Percentiles rank a stretch among this genome's conserved stretches.
Conservation (phyloP, 805 yeast genomes). For the Kodamaea neixiangensis region DNA sequence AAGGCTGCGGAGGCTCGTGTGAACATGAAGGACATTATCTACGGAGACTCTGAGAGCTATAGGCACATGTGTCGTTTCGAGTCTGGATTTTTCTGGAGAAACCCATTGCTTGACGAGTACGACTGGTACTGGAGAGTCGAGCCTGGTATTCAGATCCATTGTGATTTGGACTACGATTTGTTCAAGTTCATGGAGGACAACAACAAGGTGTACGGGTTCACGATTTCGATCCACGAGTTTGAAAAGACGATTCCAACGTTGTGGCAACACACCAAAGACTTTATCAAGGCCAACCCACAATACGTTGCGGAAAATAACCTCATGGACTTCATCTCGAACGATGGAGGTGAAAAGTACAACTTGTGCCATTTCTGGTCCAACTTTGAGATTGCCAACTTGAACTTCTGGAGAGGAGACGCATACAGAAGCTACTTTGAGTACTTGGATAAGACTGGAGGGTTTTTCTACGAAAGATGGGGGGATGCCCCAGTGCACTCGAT, state of each 20-base stretch:
- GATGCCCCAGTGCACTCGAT: conserved; percentile 92
- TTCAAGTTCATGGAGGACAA: conserved; percentile 76
- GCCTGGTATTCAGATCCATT: conserved; percentile 76
- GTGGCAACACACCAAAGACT: conserved; percentile 75
- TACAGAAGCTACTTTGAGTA: conserved; percentile 69
- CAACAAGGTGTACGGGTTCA: conserved; percentile 82
- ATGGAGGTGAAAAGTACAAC: conserved; percentile 68
- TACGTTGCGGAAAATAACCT: conserved; percentile 62
- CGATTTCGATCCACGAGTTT: conserved; percentile 80
- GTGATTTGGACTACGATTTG: conserved; percentile 86
- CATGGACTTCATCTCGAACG: conserved; percentile 69
- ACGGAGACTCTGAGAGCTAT: conserved; percentile 73
- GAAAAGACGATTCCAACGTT: conserved; percentile 81
- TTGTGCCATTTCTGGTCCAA: conserved; percentile 92
- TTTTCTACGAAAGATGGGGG: conserved; percentile 92
- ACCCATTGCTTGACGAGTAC: conserved; percentile 67
- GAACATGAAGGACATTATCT: conserved; percentile 63
- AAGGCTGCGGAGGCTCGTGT: conserved; percentile 69
- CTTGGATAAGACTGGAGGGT: conserved; percentile 81
- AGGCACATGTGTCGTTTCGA: conserved; percentile 94
- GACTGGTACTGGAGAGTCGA: conserved; percentile 96
- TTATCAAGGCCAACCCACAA: conserved; percentile 60
- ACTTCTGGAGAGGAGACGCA: conserved; percentile 73
- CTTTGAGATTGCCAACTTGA: conserved; percentile 76
- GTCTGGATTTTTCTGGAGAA: conserved; percentile 85